Percentiles rank a stretch among this genome's conserved stretches.
Conservation (phyloP, 306 rosid genomes). For the Pterocarpus macrocarpus region DNA sequence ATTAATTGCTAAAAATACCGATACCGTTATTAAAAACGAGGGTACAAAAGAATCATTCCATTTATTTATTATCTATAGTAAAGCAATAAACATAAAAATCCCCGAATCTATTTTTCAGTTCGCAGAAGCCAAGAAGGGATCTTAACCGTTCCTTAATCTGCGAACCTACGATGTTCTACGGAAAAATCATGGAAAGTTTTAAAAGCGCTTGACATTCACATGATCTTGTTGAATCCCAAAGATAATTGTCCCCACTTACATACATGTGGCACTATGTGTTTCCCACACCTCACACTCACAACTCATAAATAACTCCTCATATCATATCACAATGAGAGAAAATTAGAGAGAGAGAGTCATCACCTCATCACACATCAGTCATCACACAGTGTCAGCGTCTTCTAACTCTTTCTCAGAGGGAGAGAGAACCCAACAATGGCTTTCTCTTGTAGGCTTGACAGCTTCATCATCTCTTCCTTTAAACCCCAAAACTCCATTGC, state of each 20-base stretch:
- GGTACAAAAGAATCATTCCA: neutral
- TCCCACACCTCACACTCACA: slow-evolving; percentile 6
- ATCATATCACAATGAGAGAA: neutral
- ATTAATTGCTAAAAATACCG: neutral
- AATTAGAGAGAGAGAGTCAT: neutral
- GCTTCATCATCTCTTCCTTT: slow-evolving; percentile 49
- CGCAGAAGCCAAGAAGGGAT: slow-evolving; percentile 23
- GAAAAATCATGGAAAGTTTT: slow-evolving; percentile 18
- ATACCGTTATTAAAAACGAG: neutral
- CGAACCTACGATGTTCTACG: neutral
- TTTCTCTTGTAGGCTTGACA: slow-evolving; percentile 51
- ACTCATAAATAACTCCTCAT: no score
- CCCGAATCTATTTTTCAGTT: neutral
- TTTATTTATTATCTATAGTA: no score
- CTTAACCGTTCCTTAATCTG: slow-evolving; percentile 39
- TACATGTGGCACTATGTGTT: slow-evolving; percentile 59
- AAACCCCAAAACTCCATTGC: slow-evolving; percentile 50
- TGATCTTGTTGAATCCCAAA: slow-evolving; percentile 28
- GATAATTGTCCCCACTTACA: slow-evolving; percentile 46
- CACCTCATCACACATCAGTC: neutral
- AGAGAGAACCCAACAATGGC: slow-evolving; percentile 57
- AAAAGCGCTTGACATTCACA: slow-evolving; percentile 24
- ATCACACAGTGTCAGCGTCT: neutral
- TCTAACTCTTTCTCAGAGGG: neutral
- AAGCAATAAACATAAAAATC: neutral